A percentile compares a stretch with the other conserved stretches of the same genome.
phyloP scores from a whole-genome alignment of 345 rosid species.

The Lagerstroemia speciosa region DNA sequence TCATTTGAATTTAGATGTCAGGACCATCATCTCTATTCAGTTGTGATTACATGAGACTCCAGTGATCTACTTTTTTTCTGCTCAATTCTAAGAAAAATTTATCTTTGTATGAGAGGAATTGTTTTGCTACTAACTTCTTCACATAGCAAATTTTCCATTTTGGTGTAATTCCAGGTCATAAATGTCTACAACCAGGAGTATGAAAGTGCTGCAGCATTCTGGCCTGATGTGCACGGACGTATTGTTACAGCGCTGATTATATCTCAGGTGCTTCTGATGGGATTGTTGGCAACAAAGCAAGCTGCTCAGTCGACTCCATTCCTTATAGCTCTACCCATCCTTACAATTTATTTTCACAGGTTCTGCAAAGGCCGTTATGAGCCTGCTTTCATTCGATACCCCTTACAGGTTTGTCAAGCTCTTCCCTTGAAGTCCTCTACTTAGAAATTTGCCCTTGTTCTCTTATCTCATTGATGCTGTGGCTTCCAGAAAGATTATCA shows the following conservation, averaged over 20 bases:
- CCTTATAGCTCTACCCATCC: conserved; percentile 61
- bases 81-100: too few species aligned
- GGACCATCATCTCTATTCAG: too few species aligned
- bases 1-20: too few species aligned
- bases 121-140: too few species aligned
- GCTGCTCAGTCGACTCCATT: conserved; percentile 63
- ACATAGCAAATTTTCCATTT: too few species aligned
- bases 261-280: conserved; percentile 73
- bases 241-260: conserved; percentile 51
- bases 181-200: conserved; percentile 88
- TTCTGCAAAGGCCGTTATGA: conserved; percentile 73
- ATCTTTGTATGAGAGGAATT: too few species aligned
- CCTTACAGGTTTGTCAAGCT: conserved; percentile 51
- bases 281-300: conserved; percentile 51
- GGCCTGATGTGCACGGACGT: conserved; percentile 92
- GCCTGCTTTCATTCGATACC: conserved; percentile 60
- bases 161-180: conserved; percentile 43
- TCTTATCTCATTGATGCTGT: too few species aligned
- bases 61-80: too few species aligned
- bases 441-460: too few species aligned
- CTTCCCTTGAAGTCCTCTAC: too few species aligned
- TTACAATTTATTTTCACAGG: conserved; percentile 57
- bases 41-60: too few species aligned
- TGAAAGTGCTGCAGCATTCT: conserved; percentile 84
- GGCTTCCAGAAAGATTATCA: too few species aligned